phyloP scores from a whole-genome alignment of 148 eudicot genomes.

The Silene conica region DNA sequence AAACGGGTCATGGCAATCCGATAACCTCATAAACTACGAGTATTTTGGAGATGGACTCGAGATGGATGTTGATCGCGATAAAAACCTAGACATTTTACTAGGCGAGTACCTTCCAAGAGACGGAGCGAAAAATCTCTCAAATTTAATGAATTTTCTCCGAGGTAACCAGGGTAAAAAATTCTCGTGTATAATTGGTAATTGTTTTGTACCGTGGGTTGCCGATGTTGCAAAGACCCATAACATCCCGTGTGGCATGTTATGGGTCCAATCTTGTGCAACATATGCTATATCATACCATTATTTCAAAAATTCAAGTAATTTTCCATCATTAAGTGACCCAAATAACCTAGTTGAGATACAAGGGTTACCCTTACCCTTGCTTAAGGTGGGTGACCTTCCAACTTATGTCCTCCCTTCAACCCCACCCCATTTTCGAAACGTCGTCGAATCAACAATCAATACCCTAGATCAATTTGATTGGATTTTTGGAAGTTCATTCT shows the following conservation, averaged over 20 bases:
- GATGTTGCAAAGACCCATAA: constrained; percentile 28
- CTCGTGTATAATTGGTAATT: constrained; percentile 31
- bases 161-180: constrained; percentile 23
- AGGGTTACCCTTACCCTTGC: constrained; percentile 27
- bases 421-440: constrained; percentile 29
- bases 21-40: constrained; percentile 20
- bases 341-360: constrained; percentile 19
- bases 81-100: constrained; percentile 24
- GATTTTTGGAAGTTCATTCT: constrained; percentile 36
- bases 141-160: constrained; percentile 15
- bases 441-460: constrained; percentile 17
- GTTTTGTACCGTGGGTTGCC: constrained; percentile 43
- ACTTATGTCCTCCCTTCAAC: constrained; percentile 37
- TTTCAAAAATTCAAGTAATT: constrained; percentile 3
- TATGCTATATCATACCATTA: constrained; percentile 31
- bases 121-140: constrained; percentile 22
- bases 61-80: constrained; percentile 23
- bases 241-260: constrained; percentile 36
- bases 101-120: constrained; percentile 28
- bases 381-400: constrained; percentile 34
- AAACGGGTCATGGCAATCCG: background rate
- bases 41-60: constrained; percentile 33
- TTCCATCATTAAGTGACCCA: constrained; percentile 22
- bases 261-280: constrained; percentile 39
- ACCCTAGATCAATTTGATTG: constrained; percentile 26